Conservation (phyloP, 2,329 filamentous ascomycete genomes). For the Exophiala spinifera region DNA sequence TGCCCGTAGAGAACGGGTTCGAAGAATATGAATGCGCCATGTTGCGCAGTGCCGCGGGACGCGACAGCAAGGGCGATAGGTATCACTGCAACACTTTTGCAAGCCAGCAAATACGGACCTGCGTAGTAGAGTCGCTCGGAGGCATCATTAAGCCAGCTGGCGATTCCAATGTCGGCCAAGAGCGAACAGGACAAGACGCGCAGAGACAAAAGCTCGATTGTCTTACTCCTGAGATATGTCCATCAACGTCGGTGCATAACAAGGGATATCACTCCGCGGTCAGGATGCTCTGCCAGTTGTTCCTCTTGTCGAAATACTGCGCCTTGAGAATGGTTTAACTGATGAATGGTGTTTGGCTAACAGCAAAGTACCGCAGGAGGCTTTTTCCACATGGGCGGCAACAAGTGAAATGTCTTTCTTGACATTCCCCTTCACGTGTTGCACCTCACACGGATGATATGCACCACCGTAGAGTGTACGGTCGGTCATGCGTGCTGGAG, state of each 20-base stretch:
- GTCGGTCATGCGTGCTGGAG: too few relatives aligned
- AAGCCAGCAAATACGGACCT: slow-evolving; percentile 11
- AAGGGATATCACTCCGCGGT: too few relatives aligned
- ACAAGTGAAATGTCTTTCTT: too few relatives aligned
- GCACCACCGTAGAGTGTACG: too few relatives aligned
- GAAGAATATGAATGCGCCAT: slow-evolving; percentile 40
- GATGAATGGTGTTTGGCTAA: too few relatives aligned
- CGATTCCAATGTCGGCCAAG: background rate
- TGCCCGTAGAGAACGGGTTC: slow-evolving; percentile 30
- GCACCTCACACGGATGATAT: too few relatives aligned
- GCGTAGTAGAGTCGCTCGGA: slow-evolving; percentile 7
- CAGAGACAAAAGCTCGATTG: background rate
- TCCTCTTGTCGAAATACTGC: too few relatives aligned
- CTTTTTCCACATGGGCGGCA: too few relatives aligned
- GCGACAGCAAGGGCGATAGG: slow-evolving; percentile 3
- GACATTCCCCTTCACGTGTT: too few relatives aligned
- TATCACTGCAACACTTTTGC: slow-evolving; percentile 8
- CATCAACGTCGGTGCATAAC: background rate
- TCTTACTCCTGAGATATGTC: slow-evolving; percentile 12
- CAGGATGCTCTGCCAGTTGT: too few relatives aligned
- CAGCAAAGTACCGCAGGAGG: too few relatives aligned
- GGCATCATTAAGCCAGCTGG: slow-evolving; percentile 17
- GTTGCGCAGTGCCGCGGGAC: slow-evolving; percentile 19
- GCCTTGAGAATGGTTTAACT: too few relatives aligned
- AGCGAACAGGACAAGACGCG: background rate